phyloP scores from a whole-genome alignment of 2,329 filamentous ascomycete species.

The Knufia fluminis region DNA sequence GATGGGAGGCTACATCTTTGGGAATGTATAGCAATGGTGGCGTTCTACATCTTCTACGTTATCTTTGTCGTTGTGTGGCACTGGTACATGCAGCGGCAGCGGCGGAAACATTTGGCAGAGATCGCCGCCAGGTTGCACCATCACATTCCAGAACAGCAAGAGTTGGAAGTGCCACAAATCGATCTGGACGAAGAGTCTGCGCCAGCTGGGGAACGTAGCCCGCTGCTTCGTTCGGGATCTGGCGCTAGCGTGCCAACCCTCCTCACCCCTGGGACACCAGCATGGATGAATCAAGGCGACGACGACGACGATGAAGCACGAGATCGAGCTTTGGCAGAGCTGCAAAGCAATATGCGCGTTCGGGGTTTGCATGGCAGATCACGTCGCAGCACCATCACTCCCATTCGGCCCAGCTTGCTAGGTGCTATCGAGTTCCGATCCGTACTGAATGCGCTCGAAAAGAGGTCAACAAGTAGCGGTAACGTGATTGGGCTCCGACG shows the following conservation, averaged over 20 bases:
- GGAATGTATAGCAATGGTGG: constrained; percentile 88
- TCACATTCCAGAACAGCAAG: constrained; percentile 51
- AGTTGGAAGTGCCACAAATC: constrained; percentile 46
- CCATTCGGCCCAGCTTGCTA: constrained; percentile 85
- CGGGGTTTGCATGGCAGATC: constrained; percentile 53
- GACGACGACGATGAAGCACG: constrained; percentile 46
- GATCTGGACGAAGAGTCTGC: constrained; percentile 47
- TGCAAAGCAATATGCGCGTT: constrained; percentile 88
- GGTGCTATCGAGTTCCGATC: constrained; percentile 91
- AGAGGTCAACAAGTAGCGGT: constrained; percentile 60
- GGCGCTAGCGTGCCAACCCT: constrained; percentile 55
- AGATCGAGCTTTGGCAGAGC: constrained; percentile 61
- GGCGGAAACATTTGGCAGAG: constrained; percentile 54
- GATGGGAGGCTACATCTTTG: constrained; percentile 77
- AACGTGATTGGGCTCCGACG: constrained; percentile 60
- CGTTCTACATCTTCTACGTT: constrained; percentile 85
- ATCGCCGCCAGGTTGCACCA: constrained; percentile 66
- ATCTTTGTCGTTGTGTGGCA: constrained; percentile 83
- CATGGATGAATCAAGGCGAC: constrained; percentile 45
- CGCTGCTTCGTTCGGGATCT: constrained; percentile 41
- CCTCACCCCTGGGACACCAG: constrained; percentile 42
- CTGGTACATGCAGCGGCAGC: constrained; percentile 64
- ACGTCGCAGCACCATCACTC: constrained; percentile 65
- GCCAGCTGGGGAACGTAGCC: constrained; percentile 37
- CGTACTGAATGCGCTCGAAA: constrained; percentile 76